A percentile compares a stretch with the other conserved stretches of the same genome.
These are phyloP conservation scores for Geotrichum reessii DNA, from an alignment of 1,139 yeast species.

Conservation along the genomic window DNA sequence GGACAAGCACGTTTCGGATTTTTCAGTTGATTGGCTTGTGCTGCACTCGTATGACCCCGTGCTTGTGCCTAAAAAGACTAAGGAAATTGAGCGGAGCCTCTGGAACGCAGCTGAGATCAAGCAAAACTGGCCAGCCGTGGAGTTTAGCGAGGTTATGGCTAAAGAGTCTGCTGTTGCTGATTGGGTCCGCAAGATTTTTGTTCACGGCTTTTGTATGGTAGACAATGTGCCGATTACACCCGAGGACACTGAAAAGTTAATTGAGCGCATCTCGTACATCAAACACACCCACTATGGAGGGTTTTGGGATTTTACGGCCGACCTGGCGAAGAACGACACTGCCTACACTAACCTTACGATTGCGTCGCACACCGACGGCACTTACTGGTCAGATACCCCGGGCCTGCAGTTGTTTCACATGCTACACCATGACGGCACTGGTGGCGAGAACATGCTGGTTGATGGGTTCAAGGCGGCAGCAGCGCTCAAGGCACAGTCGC, in stretches of 20 bases:
- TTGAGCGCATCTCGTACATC: conserved; percentile 57
- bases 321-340: conserved; percentile 63
- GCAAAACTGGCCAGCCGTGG: conserved; percentile 47
- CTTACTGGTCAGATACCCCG: conserved; percentile 74
- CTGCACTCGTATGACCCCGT: conserved; percentile 58
- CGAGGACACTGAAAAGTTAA: conserved; percentile 54
- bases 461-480: conserved; percentile 65
- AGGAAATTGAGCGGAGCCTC: conserved; percentile 28
- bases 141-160: conserved; percentile 46
- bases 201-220: conserved; percentile 59
- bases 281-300: conserved; percentile 77
- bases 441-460: conserved; percentile 68
- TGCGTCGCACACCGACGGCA: conserved; percentile 69
- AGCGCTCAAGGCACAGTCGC: conserved; percentile 44
- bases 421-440: conserved; percentile 59
- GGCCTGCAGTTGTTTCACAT: conserved; percentile 70
- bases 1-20: conserved; percentile 48
- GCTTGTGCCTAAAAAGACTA: conserved; percentile 35
- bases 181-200: conserved; percentile 56
- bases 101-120: conserved; percentile 52
- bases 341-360: conserved; percentile 70
- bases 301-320: conserved; percentile 76
- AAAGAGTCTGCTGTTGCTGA: conserved; percentile 47
- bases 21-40: conserved; percentile 48
- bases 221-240: conserved; percentile 59